Evolutionary conservation across 2,329 filamentous ascomycete genomes (phyloP).

Genomic region (Fusarium continuum): DNA sequence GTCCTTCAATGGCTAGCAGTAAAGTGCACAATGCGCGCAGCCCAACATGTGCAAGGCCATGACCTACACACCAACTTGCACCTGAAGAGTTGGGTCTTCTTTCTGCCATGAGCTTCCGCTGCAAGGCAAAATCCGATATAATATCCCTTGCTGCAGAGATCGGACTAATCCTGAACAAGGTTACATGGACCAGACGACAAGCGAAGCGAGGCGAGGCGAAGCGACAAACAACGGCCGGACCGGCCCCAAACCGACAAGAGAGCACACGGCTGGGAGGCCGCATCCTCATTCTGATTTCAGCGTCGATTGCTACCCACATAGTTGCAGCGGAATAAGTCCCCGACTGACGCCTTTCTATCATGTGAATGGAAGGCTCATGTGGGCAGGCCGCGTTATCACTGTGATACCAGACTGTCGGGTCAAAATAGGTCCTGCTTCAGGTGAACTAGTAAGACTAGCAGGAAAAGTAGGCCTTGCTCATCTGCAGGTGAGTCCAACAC

Average conservation of each 20-base stretch:
- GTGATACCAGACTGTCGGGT: constrained; percentile 43
- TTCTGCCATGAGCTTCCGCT: neutral
- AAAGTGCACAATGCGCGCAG: constrained; percentile 1
- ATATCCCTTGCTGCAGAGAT: constrained; percentile 11
- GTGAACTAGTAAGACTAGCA: constrained; percentile 11
- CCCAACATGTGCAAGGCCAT: constrained; percentile 8
- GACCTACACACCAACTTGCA: neutral
- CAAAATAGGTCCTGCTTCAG: constrained; percentile 22
- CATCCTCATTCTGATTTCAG: neutral
- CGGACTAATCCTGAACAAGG: neutral
- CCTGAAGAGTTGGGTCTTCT: neutral
- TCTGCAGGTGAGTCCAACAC: constrained; percentile 20
- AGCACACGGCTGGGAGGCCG: constrained; percentile 3
- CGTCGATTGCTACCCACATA: constrained; percentile 9
- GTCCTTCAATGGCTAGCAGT: constrained; percentile 5
- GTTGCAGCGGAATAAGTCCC: constrained; percentile 33
- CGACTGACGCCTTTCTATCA: constrained; percentile 35
- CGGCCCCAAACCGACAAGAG: neutral
- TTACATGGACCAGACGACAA: neutral
- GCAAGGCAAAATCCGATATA: neutral
- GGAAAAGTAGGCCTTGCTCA: constrained; percentile 13
- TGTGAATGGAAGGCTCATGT: constrained; percentile 41
- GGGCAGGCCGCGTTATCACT: constrained; percentile 29
- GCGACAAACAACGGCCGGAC: constrained; percentile 2
- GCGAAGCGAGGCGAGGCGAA: neutral